Conservation (phyloP, 805 yeast genomes). For the Hanseniaspora mollemarum region DNA sequence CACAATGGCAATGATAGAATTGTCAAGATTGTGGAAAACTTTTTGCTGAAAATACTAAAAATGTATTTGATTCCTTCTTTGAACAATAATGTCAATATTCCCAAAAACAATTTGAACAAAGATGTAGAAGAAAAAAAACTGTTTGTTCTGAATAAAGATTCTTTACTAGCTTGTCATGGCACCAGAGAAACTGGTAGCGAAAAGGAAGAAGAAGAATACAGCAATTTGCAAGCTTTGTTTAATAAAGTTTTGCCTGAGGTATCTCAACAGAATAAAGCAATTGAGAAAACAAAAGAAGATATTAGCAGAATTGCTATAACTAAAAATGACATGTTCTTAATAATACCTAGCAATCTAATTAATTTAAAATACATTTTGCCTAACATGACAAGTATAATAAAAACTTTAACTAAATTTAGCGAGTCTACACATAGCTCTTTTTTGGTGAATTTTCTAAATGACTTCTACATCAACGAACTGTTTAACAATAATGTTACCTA, state of each 20-base stretch:
- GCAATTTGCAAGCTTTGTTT: not conserved
- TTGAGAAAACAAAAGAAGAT: not conserved
- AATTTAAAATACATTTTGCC: slow-evolving; percentile 15
- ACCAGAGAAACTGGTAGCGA: not conserved
- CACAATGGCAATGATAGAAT: not conserved
- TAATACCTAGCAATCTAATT: not conserved
- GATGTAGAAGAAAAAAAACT: not conserved
- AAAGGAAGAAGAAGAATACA: not conserved
- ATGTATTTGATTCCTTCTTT: slow-evolving; percentile 13
- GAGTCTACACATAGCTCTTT: not conserved
- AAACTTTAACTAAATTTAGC: not conserved
- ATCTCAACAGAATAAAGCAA: not conserved
- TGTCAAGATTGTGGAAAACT: not conserved
- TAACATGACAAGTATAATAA: slow-evolving; percentile 1
- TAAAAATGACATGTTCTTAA: not conserved
- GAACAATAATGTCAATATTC: not conserved
- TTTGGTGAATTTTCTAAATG: slow-evolving; percentile 1
- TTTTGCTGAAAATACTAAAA: slow-evolving; percentile 1
- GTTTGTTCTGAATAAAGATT: not conserved
- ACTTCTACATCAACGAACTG: slow-evolving; percentile 6
- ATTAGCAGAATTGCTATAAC: not conserved
- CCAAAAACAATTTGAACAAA: not conserved
- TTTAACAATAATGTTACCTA: not conserved
- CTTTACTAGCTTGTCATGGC: not conserved
- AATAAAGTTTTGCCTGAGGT: not conserved